A percentile compares a stretch with the other conserved stretches of the same genome.
These are phyloP conservation scores for Yarrowia sp. DNA, from an alignment of 805 yeast genomes.

Conservation along the genomic window DNA sequence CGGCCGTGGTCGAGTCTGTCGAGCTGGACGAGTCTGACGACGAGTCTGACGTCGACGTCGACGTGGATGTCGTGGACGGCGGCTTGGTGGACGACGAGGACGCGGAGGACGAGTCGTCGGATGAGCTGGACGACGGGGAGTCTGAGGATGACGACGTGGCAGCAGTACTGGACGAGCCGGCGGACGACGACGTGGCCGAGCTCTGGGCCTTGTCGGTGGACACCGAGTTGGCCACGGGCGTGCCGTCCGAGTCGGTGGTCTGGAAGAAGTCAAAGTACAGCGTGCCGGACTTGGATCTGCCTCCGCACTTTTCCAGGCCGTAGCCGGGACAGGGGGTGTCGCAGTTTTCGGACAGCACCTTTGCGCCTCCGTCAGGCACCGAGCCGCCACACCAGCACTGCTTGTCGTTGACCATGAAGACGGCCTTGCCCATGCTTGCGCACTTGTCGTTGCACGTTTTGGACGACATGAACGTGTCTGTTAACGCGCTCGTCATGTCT, in stretches of 20 bases:
- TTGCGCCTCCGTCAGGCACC: slow-evolving; percentile 40
- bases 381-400: slow-evolving; percentile 66
- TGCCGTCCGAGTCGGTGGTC: neutral
- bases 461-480: neutral
- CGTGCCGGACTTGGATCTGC: slow-evolving; percentile 38
- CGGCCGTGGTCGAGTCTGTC: neutral
- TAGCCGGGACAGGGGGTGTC: slow-evolving; percentile 56
- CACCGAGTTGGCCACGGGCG: neutral
- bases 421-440: neutral
- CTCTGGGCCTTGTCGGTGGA: slow-evolving; percentile 4
- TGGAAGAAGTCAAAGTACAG: slow-evolving; percentile 31
- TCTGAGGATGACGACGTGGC: slow-evolving; percentile 27
- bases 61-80: slow-evolving; percentile 26
- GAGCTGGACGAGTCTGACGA: neutral
- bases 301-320: slow-evolving; percentile 62
- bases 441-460: slow-evolving; percentile 1
- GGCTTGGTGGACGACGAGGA: slow-evolving; percentile 3
- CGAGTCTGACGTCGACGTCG: neutral
- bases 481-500: neutral
- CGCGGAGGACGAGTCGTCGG: slow-evolving; percentile 24
- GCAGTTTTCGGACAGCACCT: slow-evolving; percentile 42
- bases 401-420: slow-evolving; percentile 41
- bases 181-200: neutral
- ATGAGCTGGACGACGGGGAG: slow-evolving; percentile 21
- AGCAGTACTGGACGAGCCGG: neutral